Base-by-base conservation (phyloP, 305 asterid species). In the Rubia peregrina region DNA sequence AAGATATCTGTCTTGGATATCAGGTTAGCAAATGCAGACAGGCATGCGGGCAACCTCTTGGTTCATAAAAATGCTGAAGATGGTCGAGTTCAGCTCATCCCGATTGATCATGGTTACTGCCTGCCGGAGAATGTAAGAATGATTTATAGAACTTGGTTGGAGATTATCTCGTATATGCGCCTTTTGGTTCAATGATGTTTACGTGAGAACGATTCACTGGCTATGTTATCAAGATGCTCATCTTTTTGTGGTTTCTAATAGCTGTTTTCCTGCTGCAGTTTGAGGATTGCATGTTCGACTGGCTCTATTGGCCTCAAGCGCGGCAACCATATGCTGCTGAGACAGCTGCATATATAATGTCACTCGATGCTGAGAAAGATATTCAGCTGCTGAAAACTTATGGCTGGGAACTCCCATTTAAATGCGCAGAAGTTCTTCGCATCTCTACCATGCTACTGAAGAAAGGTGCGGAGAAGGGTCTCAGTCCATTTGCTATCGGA, bases 271-370 rank as follows among this genome's bases (percentile, higher is more conserved):
- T 70, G 42, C 44, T 80, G 78, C 86, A 91, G 96, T 89, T 91
- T 33, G 85, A 86, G 77, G 97, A 90, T 72, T 91, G 89, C 83
- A 86, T 95, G 0, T 91, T 89, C 53, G 97, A 89, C 74, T 91
- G 97, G 97, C 89, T 91, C 66, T 88, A 88, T 80, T 91, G 97
- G 97, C 97, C 92, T 71, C 97, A 91, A 80, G 86, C 96, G 53
- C 85, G 74, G 30, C 70, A 84, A n/a, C 86, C 88, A 4, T 91
- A 83, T 69, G 79, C 88, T 38, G 73, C 83, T 0, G 91, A 84
- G 51, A 85, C 83, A 49, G 65, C 77, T 30, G 81, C 80, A 24
- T 91, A 89, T 87, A 85, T 91, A 79, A 77, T 85, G 64, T 80
- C 87, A 38, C 81, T 91, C 67, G 88, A 91, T 56, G 87, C 90